Evolutionary conservation across 1,139 yeast genomes (phyloP).

Genomic region (Taiozyma sp.): DNA sequence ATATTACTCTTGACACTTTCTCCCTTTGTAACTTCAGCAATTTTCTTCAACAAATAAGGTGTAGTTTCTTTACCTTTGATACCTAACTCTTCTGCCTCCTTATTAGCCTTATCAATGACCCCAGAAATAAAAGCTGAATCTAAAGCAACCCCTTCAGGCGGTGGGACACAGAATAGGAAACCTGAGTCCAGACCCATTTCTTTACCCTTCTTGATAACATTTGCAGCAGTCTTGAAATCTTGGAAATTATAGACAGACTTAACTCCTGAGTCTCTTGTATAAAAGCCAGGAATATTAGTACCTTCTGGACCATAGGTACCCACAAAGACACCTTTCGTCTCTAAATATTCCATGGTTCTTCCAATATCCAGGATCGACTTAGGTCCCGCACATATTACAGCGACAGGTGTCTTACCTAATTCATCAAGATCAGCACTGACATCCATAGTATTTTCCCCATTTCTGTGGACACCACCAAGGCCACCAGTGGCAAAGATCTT

Average conservation of each 20-base stretch:
- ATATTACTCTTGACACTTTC: conserved; percentile 66
- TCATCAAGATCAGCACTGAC: conserved; percentile 87
- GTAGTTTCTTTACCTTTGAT: conserved; percentile 72
- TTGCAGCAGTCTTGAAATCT: conserved; percentile 55
- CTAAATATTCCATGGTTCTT: conserved; percentile 79
- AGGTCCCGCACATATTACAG: conserved; percentile 91
- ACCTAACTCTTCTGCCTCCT: conserved; percentile 48
- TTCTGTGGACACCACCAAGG: conserved; percentile 86
- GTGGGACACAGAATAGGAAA: conserved; percentile 76
- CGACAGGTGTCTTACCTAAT: conserved; percentile 74
- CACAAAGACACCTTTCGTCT: conserved; percentile 75
- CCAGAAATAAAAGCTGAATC: conserved; percentile 46
- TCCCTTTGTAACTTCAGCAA: conserved; percentile 66
- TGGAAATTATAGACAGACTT: conserved; percentile 62
- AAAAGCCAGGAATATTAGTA: conserved; percentile 79
- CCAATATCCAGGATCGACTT: conserved; percentile 80
- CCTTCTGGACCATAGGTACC: conserved; percentile 41
- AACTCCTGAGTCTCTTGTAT: conserved; percentile 72
- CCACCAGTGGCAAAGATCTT: conserved; percentile 93
- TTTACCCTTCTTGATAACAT: conserved; percentile 47
- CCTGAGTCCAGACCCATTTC: conserved; percentile 59
- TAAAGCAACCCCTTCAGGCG: conserved; percentile 62
- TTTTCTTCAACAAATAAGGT: conserved; percentile 66
- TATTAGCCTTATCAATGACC: conserved; percentile 56
- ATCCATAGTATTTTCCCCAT: conserved; percentile 73